Percentiles rank a stretch among this genome's conserved stretches.
phyloP scores from a whole-genome alignment of 2,329 filamentous ascomycete genomes.

The Phialemoniopsis sp. region DNA sequence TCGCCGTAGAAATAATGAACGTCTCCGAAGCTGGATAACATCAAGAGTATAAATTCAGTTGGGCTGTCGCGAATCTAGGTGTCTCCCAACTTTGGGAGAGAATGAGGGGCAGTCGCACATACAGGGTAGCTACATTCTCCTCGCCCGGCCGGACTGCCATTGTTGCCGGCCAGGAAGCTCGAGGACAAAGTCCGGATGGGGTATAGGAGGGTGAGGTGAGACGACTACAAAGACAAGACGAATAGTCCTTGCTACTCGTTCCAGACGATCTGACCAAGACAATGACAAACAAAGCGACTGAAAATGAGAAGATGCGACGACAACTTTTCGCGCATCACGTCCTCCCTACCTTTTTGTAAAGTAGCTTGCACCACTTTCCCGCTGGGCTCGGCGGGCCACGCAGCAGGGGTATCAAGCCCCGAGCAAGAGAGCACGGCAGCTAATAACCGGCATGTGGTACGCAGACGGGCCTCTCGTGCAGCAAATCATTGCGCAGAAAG shows the following conservation, averaged over 20 bases:
- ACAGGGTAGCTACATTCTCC: conserved; percentile 44
- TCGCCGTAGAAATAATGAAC: conserved; percentile 75
- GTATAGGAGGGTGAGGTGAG: neutral
- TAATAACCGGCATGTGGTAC: too few relatives aligned
- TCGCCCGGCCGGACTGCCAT: conserved; percentile 42
- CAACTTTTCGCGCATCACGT: conserved; percentile 1
- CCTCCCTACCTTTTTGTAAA: conserved; percentile 1
- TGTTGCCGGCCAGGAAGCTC: conserved; percentile 4
- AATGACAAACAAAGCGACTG: neutral
- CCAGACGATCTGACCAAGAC: neutral
- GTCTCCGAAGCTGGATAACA: conserved; percentile 61
- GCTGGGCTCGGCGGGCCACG: too few relatives aligned
- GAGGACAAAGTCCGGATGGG: too few relatives aligned
- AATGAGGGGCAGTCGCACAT: conserved; percentile 16
- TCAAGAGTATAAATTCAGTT: conserved; percentile 13
- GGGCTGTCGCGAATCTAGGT: neutral
- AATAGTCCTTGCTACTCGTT: conserved; percentile 1
- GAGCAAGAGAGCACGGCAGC: too few relatives aligned
- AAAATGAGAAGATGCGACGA: neutral
- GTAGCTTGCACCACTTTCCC: neutral
- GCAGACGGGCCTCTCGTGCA: too few relatives aligned
- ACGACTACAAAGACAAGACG: neutral
- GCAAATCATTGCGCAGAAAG: too few relatives aligned
- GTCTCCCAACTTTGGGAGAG: neutral
- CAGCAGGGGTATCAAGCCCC: too few relatives aligned